A percentile compares a stretch with the other conserved stretches of the same genome.
phyloP scores from a whole-genome alignment of 2,329 filamentous ascomycete species.

The Chaetothyriales sp. region DNA sequence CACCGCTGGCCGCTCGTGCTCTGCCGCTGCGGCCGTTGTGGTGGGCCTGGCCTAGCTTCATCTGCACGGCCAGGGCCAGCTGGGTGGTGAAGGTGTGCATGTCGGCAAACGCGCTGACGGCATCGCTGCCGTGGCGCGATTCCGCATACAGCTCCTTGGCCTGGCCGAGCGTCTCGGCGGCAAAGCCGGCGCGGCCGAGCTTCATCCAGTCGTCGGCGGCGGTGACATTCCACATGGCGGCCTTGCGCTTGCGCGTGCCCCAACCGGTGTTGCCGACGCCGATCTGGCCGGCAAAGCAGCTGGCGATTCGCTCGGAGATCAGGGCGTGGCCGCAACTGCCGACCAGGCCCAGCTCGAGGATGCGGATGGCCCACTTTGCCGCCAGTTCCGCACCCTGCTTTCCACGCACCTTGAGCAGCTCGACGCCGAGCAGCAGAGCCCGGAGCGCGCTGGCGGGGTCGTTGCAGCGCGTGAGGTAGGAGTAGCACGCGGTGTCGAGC shows the following conservation, averaged over 20 bases:
- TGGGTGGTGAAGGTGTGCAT: slow-evolving; percentile 38
- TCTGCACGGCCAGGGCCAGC: slow-evolving; percentile 29
- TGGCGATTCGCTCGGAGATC: slow-evolving; percentile 70
- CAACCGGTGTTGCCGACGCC: slow-evolving; percentile 52
- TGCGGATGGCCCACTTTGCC: slow-evolving; percentile 66
- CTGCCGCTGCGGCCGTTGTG: slow-evolving; percentile 18
- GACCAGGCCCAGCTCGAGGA: slow-evolving; percentile 65
- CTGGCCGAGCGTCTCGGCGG: slow-evolving; percentile 62
- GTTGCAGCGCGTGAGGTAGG: slow-evolving; percentile 73
- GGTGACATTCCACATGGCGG: slow-evolving; percentile 75
- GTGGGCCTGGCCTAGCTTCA: slow-evolving; percentile 30
- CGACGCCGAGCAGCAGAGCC: slow-evolving; percentile 60
- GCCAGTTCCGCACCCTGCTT: slow-evolving; percentile 74
- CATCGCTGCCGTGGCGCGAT: slow-evolving; percentile 25
- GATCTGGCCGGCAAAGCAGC: slow-evolving; percentile 65
- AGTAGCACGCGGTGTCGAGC: slow-evolving; percentile 83
- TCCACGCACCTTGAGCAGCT: slow-evolving; percentile 69
- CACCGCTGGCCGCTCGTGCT: slow-evolving; percentile 16
- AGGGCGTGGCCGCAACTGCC: slow-evolving; percentile 58
- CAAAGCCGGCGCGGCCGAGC: slow-evolving; percentile 62
- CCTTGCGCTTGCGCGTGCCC: slow-evolving; percentile 66
- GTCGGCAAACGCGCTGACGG: slow-evolving; percentile 35
- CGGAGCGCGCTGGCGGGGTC: slow-evolving; percentile 69
- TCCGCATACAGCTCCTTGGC: slow-evolving; percentile 44
- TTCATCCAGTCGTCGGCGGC: slow-evolving; percentile 73